Conservation (phyloP, 768 basidiomycete genomes). For the Hygrophoropsis aurantiaca region DNA sequence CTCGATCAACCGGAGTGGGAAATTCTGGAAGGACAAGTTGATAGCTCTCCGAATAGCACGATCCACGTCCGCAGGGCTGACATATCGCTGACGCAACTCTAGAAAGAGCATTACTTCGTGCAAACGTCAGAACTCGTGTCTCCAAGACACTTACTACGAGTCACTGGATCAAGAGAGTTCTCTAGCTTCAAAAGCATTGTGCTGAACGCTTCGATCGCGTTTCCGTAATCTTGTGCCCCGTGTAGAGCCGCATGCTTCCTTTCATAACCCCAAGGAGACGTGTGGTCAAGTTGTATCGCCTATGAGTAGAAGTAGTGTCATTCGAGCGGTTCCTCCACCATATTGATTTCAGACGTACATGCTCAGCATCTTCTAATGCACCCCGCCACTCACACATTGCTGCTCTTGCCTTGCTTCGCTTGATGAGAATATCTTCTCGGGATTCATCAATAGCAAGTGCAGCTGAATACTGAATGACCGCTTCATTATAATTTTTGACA, state of each 20-base stretch:
- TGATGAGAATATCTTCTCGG: no score
- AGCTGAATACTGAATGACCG: conserved; percentile 15
- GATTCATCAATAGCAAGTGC: conserved; percentile 7
- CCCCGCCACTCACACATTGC: conserved; percentile 6
- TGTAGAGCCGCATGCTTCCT: conserved; percentile 11
- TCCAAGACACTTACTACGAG: conserved; percentile 3
- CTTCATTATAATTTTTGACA: no score
- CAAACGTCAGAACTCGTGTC: neutral
- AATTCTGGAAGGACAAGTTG: neutral
- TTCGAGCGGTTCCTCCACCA: neutral
- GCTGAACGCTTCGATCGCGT: conserved; percentile 15
- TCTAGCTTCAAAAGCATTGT: conserved; percentile 1
- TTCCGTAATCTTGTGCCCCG: neutral
- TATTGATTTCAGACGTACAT: neutral
- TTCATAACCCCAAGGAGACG: no score
- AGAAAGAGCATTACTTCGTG: neutral
- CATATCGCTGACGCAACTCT: conserved; percentile 12
- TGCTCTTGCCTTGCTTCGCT: no score
- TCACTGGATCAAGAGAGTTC: conserved; percentile 5
- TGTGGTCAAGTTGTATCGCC: conserved; percentile 12
- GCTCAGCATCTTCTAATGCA: neutral
- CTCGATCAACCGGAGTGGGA: no score
- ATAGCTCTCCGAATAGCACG: conserved; percentile 2
- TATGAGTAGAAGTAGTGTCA: neutral
- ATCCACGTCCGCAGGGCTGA: conserved; percentile 1